Percentiles rank a stretch among this genome's conserved stretches.
These are phyloP conservation scores for Neurospora sp. DNA, from an alignment of 2,329 filamentous ascomycete genomes.

Conservation along the genomic window DNA sequence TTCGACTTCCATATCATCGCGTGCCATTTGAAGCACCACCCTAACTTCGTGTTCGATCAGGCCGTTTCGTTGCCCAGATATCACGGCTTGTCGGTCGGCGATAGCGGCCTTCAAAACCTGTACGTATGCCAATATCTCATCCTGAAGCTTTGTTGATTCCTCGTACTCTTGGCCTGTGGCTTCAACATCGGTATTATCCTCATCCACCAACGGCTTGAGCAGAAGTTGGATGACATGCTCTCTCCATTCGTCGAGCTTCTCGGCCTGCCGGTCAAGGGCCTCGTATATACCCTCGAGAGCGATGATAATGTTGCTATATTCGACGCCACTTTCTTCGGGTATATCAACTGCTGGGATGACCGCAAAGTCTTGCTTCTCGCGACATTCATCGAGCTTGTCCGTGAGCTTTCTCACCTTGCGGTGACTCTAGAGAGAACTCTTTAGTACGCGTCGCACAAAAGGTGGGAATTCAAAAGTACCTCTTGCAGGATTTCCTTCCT, in stretches of 20 bases:
- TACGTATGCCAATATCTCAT: conserved; percentile 80
- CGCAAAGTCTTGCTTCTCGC: conserved; percentile 44
- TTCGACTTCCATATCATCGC: conserved; percentile 28
- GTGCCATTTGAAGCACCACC: conserved; percentile 49
- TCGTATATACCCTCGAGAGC: conserved; percentile 54
- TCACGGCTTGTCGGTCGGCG: conserved; percentile 65
- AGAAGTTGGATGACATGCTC: conserved; percentile 62
- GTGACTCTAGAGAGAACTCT: conserved; percentile 18
- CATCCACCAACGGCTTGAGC: conserved; percentile 67
- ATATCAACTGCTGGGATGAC: conserved; percentile 46
- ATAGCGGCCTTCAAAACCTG: conserved; percentile 65
- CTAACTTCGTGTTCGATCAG: conserved; percentile 66
- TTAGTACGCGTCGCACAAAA: conserved; percentile 1
- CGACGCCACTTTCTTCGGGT: conserved; percentile 50
- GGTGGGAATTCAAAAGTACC: conserved; percentile 3
- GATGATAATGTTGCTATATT: conserved; percentile 57
- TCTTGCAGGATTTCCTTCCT: conserved; percentile 68
- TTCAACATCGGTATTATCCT: conserved; percentile 55
- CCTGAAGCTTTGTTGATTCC: conserved; percentile 76
- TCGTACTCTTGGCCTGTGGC: conserved; percentile 85
- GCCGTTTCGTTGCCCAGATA: conserved; percentile 68
- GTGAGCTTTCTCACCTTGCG: conserved; percentile 55
- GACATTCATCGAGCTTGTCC: conserved; percentile 45
- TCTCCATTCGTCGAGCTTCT: conserved; percentile 64
- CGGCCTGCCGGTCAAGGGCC: conserved; percentile 62